Evolutionary conservation across 805 yeast species (phyloP).

Genomic region (Metschnikowia dekortorum): DNA sequence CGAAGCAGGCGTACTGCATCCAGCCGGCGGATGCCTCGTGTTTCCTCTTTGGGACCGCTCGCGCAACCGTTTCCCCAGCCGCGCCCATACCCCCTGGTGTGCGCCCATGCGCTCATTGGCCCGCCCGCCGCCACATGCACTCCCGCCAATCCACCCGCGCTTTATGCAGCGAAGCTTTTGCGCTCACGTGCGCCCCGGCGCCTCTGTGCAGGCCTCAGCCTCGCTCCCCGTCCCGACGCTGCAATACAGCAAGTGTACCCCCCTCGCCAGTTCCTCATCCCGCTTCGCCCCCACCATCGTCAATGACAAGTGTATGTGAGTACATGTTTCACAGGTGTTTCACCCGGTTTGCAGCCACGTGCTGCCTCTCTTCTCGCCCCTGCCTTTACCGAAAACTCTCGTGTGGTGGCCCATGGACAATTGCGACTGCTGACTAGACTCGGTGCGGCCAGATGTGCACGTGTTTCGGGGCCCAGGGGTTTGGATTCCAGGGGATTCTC

Average conservation of each 20-base stretch:
- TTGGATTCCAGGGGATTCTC: too few relatives aligned
- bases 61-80: too few relatives aligned
- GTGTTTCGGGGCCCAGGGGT: too few relatives aligned
- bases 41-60: too few relatives aligned
- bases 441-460: too few relatives aligned
- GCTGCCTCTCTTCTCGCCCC: not conserved
- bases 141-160: not conserved
- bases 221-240: slow-evolving; percentile 1
- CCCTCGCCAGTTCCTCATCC: not conserved
- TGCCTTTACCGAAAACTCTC: not conserved
- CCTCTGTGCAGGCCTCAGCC: not conserved
- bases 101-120: too few relatives aligned
- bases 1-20: too few relatives aligned
- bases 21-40: too few relatives aligned
- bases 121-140: not conserved
- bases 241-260: slow-evolving; percentile 1
- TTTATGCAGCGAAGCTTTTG: slow-evolving; percentile 2
- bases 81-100: too few relatives aligned
- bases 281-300: not conserved
- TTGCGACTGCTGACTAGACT: too few relatives aligned
- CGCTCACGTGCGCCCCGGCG: not conserved
- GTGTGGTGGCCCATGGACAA: too few relatives aligned
- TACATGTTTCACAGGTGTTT: not conserved
- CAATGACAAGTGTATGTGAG: slow-evolving; percentile 3
- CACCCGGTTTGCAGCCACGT: not conserved